Percentiles rank a stretch among this genome's conserved stretches.
Conservation (phyloP, 768 basidiomycete species). For the Sistotremastrum suecicum region DNA sequence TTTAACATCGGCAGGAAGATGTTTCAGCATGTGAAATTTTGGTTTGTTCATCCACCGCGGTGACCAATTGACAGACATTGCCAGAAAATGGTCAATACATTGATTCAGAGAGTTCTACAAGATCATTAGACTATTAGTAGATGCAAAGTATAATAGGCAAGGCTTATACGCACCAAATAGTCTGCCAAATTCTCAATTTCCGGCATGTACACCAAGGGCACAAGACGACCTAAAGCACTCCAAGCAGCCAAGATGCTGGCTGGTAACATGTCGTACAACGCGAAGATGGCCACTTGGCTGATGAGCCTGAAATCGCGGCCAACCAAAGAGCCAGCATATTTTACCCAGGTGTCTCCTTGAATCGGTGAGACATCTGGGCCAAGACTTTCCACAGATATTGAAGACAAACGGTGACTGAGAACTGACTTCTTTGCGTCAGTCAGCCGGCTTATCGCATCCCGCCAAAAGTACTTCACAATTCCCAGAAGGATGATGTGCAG, state of each 20-base stretch:
- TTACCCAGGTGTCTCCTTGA: constrained; percentile 19
- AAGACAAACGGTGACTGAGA: too few relatives aligned
- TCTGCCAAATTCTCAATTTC: constrained; percentile 18
- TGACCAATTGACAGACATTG: constrained; percentile 16
- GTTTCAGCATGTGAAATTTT: constrained; percentile 28
- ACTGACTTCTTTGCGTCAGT: too few relatives aligned
- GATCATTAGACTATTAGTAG: neutral
- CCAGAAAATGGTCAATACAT: constrained; percentile 23
- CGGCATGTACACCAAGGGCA: constrained; percentile 27
- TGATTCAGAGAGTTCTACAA: constrained; percentile 14
- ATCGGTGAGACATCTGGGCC: constrained; percentile 20
- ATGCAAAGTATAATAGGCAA: neutral
- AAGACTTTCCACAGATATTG: too few relatives aligned
- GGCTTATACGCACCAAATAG: constrained; percentile 21
- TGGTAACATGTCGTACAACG: constrained; percentile 21
- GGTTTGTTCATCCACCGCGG: constrained; percentile 27
- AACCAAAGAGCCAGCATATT: constrained; percentile 23
- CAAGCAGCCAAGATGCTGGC: constrained; percentile 15
- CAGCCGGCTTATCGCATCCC: too few relatives aligned
- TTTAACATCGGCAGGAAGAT: constrained; percentile 22
- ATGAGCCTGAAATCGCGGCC: constrained; percentile 21
- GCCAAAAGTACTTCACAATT: too few relatives aligned
- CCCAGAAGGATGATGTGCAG: too few relatives aligned
- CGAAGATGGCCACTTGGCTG: constrained; percentile 11
- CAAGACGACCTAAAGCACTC: constrained; percentile 19